These are phyloP conservation scores for Gilbertella persicaria DNA, from an alignment of 371 early-diverging fungal genomes.

Conservation along the genomic window DNA sequence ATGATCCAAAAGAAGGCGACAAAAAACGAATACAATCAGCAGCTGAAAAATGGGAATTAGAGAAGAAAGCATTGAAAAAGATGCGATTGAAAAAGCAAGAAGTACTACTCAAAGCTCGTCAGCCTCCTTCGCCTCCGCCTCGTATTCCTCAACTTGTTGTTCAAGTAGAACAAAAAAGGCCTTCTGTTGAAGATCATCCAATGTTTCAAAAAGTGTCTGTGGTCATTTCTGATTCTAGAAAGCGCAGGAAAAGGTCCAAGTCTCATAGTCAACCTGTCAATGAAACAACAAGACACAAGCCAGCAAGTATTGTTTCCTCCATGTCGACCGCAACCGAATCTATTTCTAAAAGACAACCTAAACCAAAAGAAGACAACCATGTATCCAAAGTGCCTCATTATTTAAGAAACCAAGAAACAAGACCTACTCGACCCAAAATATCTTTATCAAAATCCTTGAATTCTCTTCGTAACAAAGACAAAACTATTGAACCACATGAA, in stretches of 20 bases:
- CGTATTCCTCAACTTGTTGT: background rate
- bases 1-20: slow-evolving; percentile 22
- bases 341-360: no score
- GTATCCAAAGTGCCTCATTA: no score
- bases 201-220: background rate
- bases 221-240: background rate
- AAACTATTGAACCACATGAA: no score
- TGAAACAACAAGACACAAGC: no score
- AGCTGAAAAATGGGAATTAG: slow-evolving; percentile 12
- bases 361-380: no score
- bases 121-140: background rate
- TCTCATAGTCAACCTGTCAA: background rate
- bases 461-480: no score
- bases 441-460: no score
- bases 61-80: slow-evolving; percentile 1
- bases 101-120: background rate
- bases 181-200: background rate
- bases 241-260: background rate
- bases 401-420: no score
- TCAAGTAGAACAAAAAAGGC: background rate
- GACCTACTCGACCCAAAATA: no score
- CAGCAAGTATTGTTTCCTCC: no score
- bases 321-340: no score
- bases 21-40: slow-evolving; percentile 1
- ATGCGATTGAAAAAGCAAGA: slow-evolving; percentile 9